Conservation (phyloP, 345 rosid genomes). For the Brassica incana region DNA sequence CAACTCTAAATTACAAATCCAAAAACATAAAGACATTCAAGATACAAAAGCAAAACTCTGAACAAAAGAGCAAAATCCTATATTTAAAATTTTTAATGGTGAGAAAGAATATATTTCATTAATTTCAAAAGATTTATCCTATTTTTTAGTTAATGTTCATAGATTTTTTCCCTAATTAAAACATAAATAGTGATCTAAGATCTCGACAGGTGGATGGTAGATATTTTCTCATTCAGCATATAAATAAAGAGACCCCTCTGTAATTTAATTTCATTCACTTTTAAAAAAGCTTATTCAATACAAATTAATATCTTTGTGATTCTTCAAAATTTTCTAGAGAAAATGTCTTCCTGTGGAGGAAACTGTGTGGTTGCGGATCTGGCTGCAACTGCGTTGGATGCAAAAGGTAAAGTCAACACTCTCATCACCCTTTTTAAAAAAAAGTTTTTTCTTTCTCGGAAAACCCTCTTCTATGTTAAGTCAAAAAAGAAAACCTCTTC, state of each 20-base stretch:
- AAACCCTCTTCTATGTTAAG: too few species aligned
- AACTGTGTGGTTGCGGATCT: slow-evolving; percentile 63
- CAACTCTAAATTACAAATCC: not conserved
- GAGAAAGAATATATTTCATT: too few species aligned
- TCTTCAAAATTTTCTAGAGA: slow-evolving; percentile 12
- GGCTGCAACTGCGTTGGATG: slow-evolving; percentile 63
- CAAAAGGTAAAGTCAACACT: slow-evolving; percentile 45
- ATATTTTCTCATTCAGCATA: not conserved
- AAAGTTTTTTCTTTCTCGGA: too few species aligned
- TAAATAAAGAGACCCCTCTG: not conserved
- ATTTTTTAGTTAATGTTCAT: too few species aligned
- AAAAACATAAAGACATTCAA: too few species aligned
- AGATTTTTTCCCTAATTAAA: too few species aligned
- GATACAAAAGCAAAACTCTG: too few species aligned
- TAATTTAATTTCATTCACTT: not conserved
- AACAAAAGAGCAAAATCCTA: too few species aligned
- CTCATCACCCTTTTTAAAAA: not conserved
- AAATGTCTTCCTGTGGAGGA: slow-evolving; percentile 75
- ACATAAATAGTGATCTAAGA: not conserved
- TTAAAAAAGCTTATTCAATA: not conserved
- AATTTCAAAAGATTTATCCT: too few species aligned
- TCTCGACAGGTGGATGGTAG: not conserved
- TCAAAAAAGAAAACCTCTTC: too few species aligned
- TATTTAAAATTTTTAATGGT: not conserved
- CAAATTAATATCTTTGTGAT: not conserved